These are phyloP conservation scores for Phytophthora sp. DNA, from an alignment of 352 stramenopile species.

Conservation along the genomic window DNA sequence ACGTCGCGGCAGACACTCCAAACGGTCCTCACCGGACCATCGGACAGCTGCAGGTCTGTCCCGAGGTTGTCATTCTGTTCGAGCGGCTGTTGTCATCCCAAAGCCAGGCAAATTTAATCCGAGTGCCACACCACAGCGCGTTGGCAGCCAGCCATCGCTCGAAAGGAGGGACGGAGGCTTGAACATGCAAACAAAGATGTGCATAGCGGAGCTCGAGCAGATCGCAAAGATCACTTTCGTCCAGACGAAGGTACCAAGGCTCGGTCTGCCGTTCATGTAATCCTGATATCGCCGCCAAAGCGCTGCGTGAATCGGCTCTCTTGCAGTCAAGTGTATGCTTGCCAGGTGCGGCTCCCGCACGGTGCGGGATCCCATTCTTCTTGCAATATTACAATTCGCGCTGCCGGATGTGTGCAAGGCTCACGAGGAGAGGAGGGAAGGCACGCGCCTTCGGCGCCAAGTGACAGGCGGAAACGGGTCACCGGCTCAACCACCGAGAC, in stretches of 20 bases:
- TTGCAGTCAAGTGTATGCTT: no score
- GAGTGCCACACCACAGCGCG: slow-evolving; percentile 1
- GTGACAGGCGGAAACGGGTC: slow-evolving; percentile 11
- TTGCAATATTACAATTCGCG: slow-evolving; percentile 5
- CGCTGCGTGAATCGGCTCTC: slow-evolving; percentile 1
- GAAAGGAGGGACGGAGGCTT: slow-evolving; percentile 1
- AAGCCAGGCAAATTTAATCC: slow-evolving; percentile 19
- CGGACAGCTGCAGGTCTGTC: slow-evolving; percentile 2
- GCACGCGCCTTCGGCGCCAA: slow-evolving; percentile 1
- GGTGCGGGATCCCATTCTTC: slow-evolving; percentile 4
- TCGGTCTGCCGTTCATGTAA: no score
- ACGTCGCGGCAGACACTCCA: slow-evolving; percentile 7
- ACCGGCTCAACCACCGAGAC: slow-evolving; percentile 20
- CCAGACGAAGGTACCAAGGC: background rate
- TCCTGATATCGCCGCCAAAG: slow-evolving; percentile 1
- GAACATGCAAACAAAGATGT: slow-evolving; percentile 9
- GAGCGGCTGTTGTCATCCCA: slow-evolving; percentile 12
- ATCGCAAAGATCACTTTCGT: background rate
- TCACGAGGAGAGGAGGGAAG: slow-evolving; percentile 14
- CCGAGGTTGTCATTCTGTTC: slow-evolving; percentile 18
- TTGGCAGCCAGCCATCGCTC: background rate
- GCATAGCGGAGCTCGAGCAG: no score
- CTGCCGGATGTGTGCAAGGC: slow-evolving; percentile 14
- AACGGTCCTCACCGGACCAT: slow-evolving; percentile 1
- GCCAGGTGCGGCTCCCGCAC: background rate